Conservation (phyloP, 129 eudicot species). For the Tagetes patula region DNA sequence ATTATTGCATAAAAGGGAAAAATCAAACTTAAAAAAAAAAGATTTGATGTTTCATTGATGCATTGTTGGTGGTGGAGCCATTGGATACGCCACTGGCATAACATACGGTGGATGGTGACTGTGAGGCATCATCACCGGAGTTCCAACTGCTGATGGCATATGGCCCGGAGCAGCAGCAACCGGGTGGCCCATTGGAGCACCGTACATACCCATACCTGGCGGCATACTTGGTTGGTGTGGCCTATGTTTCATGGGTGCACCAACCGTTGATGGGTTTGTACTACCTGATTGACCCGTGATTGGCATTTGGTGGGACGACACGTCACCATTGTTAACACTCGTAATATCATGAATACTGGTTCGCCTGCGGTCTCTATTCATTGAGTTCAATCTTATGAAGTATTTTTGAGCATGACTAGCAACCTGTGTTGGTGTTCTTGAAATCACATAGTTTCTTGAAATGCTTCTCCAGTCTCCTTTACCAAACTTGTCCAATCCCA, state of each 20-base stretch:
- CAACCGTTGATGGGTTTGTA: constrained; percentile 45
- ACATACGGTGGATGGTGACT: constrained; percentile 74
- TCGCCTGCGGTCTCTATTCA: constrained; percentile 84
- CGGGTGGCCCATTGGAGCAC: constrained; percentile 88
- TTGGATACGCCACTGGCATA: constrained; percentile 77
- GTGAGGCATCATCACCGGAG: constrained; percentile 86
- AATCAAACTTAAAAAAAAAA: neutral
- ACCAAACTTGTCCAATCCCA: constrained; percentile 90
- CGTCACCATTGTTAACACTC: constrained; percentile 66
- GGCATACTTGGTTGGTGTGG: constrained; percentile 51
- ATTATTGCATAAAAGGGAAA: constrained; percentile 38
- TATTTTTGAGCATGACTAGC: constrained; percentile 98
- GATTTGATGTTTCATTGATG: constrained; percentile 43
- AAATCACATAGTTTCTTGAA: constrained; percentile 85
- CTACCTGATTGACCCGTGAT: constrained; percentile 77
- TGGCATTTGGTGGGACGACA: constrained; percentile 63
- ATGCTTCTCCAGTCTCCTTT: constrained; percentile 99
- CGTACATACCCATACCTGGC: constrained; percentile 76
- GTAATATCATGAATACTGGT: constrained; percentile 96
- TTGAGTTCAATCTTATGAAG: constrained; percentile 77
- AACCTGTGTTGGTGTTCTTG: constrained; percentile 95
- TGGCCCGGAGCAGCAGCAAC: constrained; percentile 67
- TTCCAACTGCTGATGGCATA: constrained; percentile 88
- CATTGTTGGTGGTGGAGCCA: constrained; percentile 89
- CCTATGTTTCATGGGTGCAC: constrained; percentile 56